Evolutionary conservation across 768 basidiomycete genomes (phyloP).

Genomic region (Botryobasidium botryosum): DNA sequence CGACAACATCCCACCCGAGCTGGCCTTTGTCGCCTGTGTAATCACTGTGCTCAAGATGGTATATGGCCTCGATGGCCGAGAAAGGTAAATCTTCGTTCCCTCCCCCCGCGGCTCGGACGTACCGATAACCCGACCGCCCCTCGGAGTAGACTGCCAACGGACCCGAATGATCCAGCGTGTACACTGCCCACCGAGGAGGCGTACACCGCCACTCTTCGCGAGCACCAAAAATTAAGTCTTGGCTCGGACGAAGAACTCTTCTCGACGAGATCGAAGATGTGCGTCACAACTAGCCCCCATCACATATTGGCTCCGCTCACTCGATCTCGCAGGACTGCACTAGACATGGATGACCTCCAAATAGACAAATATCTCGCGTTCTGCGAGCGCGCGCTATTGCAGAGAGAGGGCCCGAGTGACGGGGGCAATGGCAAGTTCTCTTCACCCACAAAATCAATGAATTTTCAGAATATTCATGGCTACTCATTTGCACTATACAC

Average conservation of each 20-base stretch:
- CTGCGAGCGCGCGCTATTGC: conserved; percentile 36
- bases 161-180: conserved; percentile 37
- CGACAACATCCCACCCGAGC: conserved; percentile 54
- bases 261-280: conserved; percentile 32
- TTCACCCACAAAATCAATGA: too few relatives aligned
- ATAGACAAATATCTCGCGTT: conserved; percentile 52
- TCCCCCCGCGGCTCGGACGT: conserved; percentile 17
- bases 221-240: conserved; percentile 18
- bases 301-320: background rate
- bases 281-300: conserved; percentile 14
- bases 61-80: conserved; percentile 62
- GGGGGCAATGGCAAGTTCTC: conserved; percentile 13
- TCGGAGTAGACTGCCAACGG: conserved; percentile 16
- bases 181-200: conserved; percentile 36
- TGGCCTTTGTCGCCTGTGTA: conserved; percentile 38
- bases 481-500: conserved; percentile 9
- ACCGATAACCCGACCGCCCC: background rate
- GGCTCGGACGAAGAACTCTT: conserved; percentile 24
- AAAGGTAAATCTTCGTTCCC: conserved; percentile 28
- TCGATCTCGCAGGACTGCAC: conserved; percentile 29
- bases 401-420: conserved; percentile 19
- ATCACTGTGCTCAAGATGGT: conserved; percentile 68
- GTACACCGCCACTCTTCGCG: conserved; percentile 29
- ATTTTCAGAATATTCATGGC: conserved; percentile 5
- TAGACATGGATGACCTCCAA: conserved; percentile 32